Conservation (phyloP, 2,329 filamentous ascomycete genomes). For the Ustulina deusta region DNA sequence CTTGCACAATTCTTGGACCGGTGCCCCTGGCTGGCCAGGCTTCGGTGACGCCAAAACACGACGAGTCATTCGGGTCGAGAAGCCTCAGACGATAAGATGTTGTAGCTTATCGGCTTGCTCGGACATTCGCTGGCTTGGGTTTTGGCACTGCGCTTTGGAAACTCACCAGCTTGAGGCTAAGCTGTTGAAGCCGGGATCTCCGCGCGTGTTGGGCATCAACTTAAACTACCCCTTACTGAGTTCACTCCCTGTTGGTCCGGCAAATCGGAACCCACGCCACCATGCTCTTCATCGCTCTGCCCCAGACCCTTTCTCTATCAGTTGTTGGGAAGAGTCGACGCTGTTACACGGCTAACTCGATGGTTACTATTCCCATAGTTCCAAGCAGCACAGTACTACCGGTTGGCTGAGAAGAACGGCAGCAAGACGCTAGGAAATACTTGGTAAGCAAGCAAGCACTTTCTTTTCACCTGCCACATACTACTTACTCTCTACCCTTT, state of each 20-base stretch:
- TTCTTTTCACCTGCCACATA: conserved; percentile 35
- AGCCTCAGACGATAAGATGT: conserved; percentile 33
- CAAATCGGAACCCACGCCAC: conserved; percentile 49
- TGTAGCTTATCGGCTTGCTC: conserved; percentile 38
- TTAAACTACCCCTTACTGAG: conserved; percentile 46
- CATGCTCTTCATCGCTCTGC: conserved; percentile 27
- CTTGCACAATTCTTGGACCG: conserved; percentile 35
- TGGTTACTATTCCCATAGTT: conserved; percentile 76
- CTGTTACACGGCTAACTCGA: conserved; percentile 65
- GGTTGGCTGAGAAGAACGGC: conserved; percentile 87
- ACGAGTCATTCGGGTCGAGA: conserved; percentile 26
- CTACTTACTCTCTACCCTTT: conserved; percentile 33
- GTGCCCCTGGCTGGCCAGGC: conserved; percentile 33
- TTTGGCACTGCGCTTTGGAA: conserved; percentile 23
- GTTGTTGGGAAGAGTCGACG: conserved; percentile 32
- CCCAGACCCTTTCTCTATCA: conserved; percentile 26
- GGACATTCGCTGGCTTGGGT: conserved; percentile 26
- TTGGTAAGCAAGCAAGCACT: conserved; percentile 74
- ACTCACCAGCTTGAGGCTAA: conserved; percentile 34
- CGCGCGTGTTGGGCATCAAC: conserved; percentile 57
- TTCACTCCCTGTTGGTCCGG: conserved; percentile 34
- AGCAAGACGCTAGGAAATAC: conserved; percentile 93
- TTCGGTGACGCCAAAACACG: conserved; percentile 18
- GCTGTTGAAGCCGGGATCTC: conserved; percentile 42
- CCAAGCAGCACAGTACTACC: conserved; percentile 88